These are phyloP conservation scores for Amaranthus hypochondriacus DNA, from an alignment of 148 eudicot species.

Conservation along the genomic window DNA sequence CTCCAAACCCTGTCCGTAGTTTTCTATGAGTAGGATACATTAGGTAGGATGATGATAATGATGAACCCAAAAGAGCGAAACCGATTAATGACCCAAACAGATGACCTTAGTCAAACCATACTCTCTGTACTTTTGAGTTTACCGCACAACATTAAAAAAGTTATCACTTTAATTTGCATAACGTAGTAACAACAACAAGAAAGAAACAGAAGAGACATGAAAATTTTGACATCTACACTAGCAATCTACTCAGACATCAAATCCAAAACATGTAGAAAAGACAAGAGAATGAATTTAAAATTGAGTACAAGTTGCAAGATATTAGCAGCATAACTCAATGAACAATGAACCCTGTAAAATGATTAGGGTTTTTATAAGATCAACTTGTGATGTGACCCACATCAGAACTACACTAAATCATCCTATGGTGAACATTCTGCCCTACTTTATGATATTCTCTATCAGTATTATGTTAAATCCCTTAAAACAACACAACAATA, in stretches of 20 bases:
- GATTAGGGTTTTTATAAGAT: slow-evolving; percentile 34
- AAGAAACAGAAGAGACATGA: neutral
- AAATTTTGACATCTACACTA: slow-evolving; percentile 8
- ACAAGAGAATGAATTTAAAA: slow-evolving; percentile 26
- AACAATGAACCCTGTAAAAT: slow-evolving; percentile 41
- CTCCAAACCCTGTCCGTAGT: no score
- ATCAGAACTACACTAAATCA: slow-evolving; percentile 19
- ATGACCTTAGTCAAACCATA: no score
- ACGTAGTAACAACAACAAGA: no score
- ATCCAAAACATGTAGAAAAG: slow-evolving; percentile 20
- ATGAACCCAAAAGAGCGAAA: no score
- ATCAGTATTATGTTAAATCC: slow-evolving; percentile 26
- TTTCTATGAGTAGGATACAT: no score
- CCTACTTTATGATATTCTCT: slow-evolving; percentile 26
- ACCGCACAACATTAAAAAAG: no score
- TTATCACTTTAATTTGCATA: no score
- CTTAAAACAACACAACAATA: slow-evolving; percentile 8
- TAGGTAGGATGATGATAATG: no score
- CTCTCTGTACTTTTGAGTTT: no score
- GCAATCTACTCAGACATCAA: neutral
- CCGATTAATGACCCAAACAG: no score
- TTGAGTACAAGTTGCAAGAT: slow-evolving; percentile 34
- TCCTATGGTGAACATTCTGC: slow-evolving; percentile 20
- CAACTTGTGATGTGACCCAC: slow-evolving; percentile 42
- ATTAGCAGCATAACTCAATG: slow-evolving; percentile 23